Base-by-base conservation (phyloP, 352 stramenopile genomes). In the Globisporangium sylvaticum region DNA sequence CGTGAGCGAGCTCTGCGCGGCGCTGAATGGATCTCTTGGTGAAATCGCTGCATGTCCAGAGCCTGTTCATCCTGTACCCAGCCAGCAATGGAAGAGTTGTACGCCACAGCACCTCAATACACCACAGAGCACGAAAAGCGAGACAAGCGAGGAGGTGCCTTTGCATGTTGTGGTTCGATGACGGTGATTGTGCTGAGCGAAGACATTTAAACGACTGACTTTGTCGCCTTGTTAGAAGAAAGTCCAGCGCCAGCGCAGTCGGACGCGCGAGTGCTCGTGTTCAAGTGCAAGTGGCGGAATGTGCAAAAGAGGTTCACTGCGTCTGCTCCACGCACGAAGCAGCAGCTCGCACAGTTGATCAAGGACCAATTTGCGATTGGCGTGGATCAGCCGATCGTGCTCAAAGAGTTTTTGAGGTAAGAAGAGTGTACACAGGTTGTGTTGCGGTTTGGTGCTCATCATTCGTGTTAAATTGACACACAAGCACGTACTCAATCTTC, bases 221-320 rank as follows among this genome's bases (percentile, higher is more conserved):
- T 15, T 46, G 31, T 20, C 31, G 10, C 9, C 37, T 29, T 64
- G 66, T 50, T 65, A 62, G 58, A 72, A 54, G 66, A 62, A n/a
- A 64, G 18, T 2, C 18, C 22, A 62, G 44, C 58, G 46, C 20
- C 32, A 67, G n/a, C 58, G 61, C 15, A 32, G 37, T 22, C n/a
- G 39, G 5, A 31, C 20, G 12, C 29, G 15, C 34, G 53, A 58
- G 60, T 76, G 63, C 66, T 90, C 44, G 65, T 76, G 31, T 83
- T 91, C 55, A 81, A 81, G 60, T 91, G 85, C 80, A 93, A 93
- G 63, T 91, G 76, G 75, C 76, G 75, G 15, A 74, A 78, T 39
- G 70, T 69, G 22, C 70, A 74, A 34, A 76, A 77, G 46, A 72
- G 86, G 27, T 89, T 93, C 48, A 63, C 66, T 2, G 74, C 77